These are phyloP conservation scores for Botrytis pseudocinerea DNA, from an alignment of 2,329 filamentous ascomycete species.

Conservation along the genomic window DNA sequence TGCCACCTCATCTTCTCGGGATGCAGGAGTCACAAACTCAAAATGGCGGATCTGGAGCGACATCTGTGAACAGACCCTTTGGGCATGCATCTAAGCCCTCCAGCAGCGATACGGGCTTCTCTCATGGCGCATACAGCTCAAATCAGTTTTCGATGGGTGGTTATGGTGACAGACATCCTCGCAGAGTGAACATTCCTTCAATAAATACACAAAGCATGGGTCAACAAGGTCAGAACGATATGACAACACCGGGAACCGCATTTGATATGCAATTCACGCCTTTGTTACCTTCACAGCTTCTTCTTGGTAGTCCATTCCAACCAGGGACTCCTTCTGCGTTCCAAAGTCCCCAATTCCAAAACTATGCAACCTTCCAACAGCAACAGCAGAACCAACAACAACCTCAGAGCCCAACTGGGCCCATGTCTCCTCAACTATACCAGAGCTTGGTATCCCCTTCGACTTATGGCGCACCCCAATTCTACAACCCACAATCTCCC, in stretches of 20 bases:
- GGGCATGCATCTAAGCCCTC: conserved; percentile 78
- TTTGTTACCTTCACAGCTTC: conserved; percentile 87
- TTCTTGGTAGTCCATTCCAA: conserved; percentile 95
- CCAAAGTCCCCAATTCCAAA: conserved; percentile 88
- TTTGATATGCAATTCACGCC: conserved; percentile 99
- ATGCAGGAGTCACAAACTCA: conserved; percentile 85
- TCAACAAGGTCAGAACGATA: conserved; percentile 60
- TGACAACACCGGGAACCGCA: conserved; percentile 82
- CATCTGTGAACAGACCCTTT: conserved; percentile 60
- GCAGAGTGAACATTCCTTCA: conserved; percentile 80
- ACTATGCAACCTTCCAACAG: conserved; percentile 73
- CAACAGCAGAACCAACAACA: conserved; percentile 48
- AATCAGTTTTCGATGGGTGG: conserved; percentile 71
- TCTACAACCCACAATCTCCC: conserved; percentile 83
- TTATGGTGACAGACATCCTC: conserved; percentile 83
- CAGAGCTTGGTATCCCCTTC: conserved; percentile 85
- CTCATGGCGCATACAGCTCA: conserved; percentile 86
- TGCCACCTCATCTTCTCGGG: conserved; percentile 76
- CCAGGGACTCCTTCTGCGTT: conserved; percentile 90
- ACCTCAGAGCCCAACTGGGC: conserved; percentile 72
- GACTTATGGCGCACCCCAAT: conserved; percentile 76
- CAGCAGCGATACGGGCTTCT: conserved; percentile 84
- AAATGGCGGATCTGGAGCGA: conserved; percentile 54
- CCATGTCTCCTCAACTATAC: conserved; percentile 80
- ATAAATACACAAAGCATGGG: conserved; percentile 81